phyloP scores from a whole-genome alignment of 2,329 filamentous ascomycete genomes.

The Mariannaea elegans region DNA sequence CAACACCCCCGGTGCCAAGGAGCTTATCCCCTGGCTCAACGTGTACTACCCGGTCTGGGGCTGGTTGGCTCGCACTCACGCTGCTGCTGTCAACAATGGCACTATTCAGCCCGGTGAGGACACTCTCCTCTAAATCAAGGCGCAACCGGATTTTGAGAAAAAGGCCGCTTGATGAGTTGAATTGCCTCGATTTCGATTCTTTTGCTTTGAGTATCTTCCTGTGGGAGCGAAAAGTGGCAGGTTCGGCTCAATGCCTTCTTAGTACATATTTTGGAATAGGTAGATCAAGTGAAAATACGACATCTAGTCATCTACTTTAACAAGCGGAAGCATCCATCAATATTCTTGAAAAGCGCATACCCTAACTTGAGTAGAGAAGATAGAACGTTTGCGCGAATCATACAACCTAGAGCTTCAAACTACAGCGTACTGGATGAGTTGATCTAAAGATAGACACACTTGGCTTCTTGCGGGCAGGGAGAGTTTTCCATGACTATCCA shows the following conservation, averaged over 20 bases:
- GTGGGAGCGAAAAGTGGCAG: neutral
- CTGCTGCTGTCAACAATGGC: constrained; percentile 67
- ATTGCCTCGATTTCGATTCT: neutral
- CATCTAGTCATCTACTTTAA: neutral
- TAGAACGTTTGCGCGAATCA: no score
- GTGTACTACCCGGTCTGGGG: constrained; percentile 72
- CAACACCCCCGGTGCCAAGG: constrained; percentile 57
- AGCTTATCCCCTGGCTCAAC: constrained; percentile 72
- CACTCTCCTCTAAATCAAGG: constrained; percentile 23
- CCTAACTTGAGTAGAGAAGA: no score
- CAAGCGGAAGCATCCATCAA: no score
- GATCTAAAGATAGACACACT: no score
- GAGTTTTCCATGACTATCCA: no score
- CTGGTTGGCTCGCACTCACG: constrained; percentile 68
- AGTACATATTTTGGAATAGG: constrained; percentile 6
- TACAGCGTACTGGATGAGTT: no score
- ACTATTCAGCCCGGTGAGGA: constrained; percentile 65
- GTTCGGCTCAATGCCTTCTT: neutral
- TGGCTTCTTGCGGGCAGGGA: no score
- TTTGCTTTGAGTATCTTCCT: neutral
- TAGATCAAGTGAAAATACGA: constrained; percentile 1
- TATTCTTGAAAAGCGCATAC: no score
- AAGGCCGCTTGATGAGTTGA: neutral
- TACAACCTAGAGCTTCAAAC: no score
- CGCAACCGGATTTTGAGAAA: neutral